Percentiles rank a stretch among this genome's conserved stretches.
Evolutionary conservation across 305 asterid genomes (phyloP).

Genomic region (Fraxinus ornus): DNA sequence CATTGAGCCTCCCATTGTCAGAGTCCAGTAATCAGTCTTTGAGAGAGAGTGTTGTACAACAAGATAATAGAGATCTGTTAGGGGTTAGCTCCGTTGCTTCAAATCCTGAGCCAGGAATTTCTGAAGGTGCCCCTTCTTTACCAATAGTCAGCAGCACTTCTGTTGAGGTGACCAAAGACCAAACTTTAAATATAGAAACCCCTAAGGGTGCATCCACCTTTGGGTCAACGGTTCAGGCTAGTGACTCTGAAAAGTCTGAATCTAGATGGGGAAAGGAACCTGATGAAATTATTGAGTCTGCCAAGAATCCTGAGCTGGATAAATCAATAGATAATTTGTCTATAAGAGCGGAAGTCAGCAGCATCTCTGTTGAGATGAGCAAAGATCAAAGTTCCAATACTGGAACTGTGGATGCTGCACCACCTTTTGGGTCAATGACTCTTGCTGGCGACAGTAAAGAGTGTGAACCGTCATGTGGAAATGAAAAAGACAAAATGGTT

Average conservation of each 20-base stretch:
- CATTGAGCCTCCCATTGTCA: slow-evolving; percentile 16
- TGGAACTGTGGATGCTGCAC: slow-evolving; percentile 20
- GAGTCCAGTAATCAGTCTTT: slow-evolving; percentile 22
- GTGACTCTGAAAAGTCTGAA: slow-evolving; percentile 29
- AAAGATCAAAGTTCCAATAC: slow-evolving; percentile 20
- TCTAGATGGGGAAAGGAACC: slow-evolving; percentile 17
- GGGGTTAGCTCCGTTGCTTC: slow-evolving; percentile 22
- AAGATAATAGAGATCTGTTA: slow-evolving; percentile 15
- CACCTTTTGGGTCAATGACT: slow-evolving; percentile 24
- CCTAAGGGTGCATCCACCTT: slow-evolving; percentile 21
- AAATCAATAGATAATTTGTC: slow-evolving; percentile 28
- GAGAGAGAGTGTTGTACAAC: slow-evolving; percentile 14
- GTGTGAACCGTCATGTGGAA: slow-evolving; percentile 22
- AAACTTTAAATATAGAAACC: slow-evolving; percentile 11
- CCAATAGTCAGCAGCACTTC: slow-evolving; percentile 19
- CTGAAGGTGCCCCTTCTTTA: slow-evolving; percentile 24
- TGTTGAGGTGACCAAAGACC: slow-evolving; percentile 28
- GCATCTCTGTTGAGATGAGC: slow-evolving; percentile 19
- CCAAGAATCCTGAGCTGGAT: slow-evolving; percentile 21
- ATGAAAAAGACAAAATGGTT: slow-evolving; percentile 17
- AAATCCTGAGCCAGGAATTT: slow-evolving; percentile 20
- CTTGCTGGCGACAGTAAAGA: slow-evolving; percentile 23
- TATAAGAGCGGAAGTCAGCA: slow-evolving; percentile 19
- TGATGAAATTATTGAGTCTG: slow-evolving; percentile 20
- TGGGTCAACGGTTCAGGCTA: slow-evolving; percentile 25